phyloP scores from a whole-genome alignment of 2,329 filamentous ascomycete species.

The Nemania sp. region DNA sequence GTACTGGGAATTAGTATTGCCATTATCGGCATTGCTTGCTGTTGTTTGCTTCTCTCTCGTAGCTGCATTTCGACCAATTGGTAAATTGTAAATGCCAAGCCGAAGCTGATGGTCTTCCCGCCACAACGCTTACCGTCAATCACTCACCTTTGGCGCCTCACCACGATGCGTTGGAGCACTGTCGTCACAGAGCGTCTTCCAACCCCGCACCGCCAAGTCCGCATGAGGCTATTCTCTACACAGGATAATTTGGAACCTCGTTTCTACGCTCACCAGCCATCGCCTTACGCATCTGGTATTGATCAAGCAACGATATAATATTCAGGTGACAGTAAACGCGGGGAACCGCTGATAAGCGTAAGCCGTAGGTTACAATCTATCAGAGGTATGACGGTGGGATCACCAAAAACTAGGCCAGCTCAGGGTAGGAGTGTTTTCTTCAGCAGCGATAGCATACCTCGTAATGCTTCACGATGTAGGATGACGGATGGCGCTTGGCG shows the following conservation, averaged over 20 bases:
- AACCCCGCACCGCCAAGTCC: slow-evolving; percentile 14
- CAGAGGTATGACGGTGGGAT: slow-evolving; percentile 18
- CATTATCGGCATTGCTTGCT: too few relatives aligned
- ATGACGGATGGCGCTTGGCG: background rate
- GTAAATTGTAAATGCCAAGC: background rate
- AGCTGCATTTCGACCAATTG: background rate
- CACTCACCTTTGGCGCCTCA: too few relatives aligned
- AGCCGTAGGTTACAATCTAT: background rate
- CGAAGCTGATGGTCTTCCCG: background rate
- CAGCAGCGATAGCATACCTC: background rate
- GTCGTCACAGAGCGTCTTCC: slow-evolving; percentile 10
- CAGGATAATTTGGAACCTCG: background rate
- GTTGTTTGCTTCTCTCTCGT: background rate
- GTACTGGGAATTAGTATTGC: too few relatives aligned
- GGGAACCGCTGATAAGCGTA: background rate
- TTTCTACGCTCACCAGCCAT: background rate
- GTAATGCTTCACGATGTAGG: background rate
- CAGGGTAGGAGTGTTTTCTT: background rate
- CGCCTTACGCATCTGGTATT: background rate
- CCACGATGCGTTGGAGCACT: too few relatives aligned
- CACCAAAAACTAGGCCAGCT: slow-evolving; percentile 12
- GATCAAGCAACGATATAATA: slow-evolving; percentile 1
- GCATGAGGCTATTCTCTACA: background rate
- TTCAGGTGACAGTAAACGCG: background rate
- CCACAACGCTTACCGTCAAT: background rate